Conservation (phyloP, 176 grass and related monocot species). For the Puccinellia tenuiflora region DNA sequence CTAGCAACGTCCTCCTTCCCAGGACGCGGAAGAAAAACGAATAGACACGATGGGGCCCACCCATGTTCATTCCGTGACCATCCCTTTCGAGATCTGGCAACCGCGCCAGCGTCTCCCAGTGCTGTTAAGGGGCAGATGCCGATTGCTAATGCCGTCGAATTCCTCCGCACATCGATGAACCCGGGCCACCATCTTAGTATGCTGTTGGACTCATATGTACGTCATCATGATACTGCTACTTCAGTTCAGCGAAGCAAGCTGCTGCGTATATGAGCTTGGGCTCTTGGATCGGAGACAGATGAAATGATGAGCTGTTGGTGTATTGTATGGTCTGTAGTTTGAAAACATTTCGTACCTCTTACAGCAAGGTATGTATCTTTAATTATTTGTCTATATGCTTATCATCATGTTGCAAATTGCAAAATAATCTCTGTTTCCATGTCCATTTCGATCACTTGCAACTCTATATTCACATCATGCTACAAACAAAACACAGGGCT, state of each 20-base stretch:
- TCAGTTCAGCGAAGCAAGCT: neutral
- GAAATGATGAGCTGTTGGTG: neutral
- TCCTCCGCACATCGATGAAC: neutral
- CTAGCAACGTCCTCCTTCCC: no score
- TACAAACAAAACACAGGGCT: neutral
- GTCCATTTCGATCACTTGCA: neutral
- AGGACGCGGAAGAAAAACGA: no score
- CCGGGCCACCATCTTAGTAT: neutral
- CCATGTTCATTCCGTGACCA: no score
- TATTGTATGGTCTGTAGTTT: neutral
- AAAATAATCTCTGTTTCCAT: neutral
- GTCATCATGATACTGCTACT: neutral
- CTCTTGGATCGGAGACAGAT: neutral
- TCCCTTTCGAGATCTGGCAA: no score
- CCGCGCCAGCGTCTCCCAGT: no score
- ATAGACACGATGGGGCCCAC: no score
- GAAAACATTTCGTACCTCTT: neutral
- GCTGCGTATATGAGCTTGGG: neutral
- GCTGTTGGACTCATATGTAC: neutral
- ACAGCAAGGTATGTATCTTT: neutral
- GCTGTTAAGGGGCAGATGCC: neutral
- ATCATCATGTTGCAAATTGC: neutral
- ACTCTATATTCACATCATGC: neutral
- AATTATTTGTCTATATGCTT: neutral
- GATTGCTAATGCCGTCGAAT: neutral